Base-by-base conservation (phyloP, 257 asterid species). In the Penstemon newberryi region DNA sequence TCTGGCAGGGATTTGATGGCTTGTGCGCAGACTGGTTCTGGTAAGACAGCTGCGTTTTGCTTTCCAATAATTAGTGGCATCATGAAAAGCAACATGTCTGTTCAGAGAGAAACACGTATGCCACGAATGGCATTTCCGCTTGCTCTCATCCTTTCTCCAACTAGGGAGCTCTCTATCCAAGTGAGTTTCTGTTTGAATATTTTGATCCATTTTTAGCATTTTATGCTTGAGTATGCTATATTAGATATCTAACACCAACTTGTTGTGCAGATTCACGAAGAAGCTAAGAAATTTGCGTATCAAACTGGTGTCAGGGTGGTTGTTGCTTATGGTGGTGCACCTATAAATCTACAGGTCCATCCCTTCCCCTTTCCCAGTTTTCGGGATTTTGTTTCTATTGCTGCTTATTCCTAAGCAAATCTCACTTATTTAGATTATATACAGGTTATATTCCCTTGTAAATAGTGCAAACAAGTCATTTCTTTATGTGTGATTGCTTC, bases 251-350 rank as follows among this genome's bases (percentile, higher is more conserved):
- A 37, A 42, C 55, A 47, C 19, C 47, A 18, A 72, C 69, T 64
- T 76, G 62, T 44, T 52, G 38, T 78, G 66, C 74, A 88, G 95
- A 85, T 85, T 73, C 92, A 88, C 15, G 90, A 88, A 75, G 95
- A 88, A 82, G 95, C 89, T 70, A 77, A 76, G 76, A 88, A 88
- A 69, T 88, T 88, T 80, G 81, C 95, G 3, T 91, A 91, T 77
- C 93, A 86, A 80, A 91, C 95, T 63, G 97, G 97, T 19, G 97
- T 88, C 43, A 80, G 80, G 82, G 92, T 84, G 73, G 95, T 83
- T 53, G 95, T 88, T 71, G 88, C 95, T 71, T 88, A 88, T 75
- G 95, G 95, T 52, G 95, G 92, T 60, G 92, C 95, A 19, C 95
- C 95, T 10, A 80, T 88, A 74, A 85, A 73, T 75, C 84, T 62